These are phyloP conservation scores for Hansenula lynferdii DNA, from an alignment of 1,139 yeast species.

Conservation along the genomic window DNA sequence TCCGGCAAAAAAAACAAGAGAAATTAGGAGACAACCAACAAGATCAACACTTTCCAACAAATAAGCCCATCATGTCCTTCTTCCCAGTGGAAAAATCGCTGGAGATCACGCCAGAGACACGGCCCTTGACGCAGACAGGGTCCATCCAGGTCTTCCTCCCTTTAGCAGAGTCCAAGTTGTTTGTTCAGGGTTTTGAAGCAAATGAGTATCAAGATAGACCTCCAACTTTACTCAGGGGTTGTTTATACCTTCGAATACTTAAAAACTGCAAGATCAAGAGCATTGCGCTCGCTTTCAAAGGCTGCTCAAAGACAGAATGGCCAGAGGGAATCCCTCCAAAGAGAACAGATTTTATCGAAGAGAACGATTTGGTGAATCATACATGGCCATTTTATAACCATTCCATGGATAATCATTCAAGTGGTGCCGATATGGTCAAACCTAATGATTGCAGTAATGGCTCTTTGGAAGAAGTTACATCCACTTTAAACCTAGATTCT, in stretches of 20 bases:
- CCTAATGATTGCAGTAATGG: slow-evolving; percentile 1
- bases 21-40: background rate
- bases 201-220: slow-evolving; percentile 64
- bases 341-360: slow-evolving; percentile 58
- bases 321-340: slow-evolving; percentile 98
- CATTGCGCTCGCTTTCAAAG: slow-evolving; percentile 64
- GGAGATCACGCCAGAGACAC: slow-evolving; percentile 25
- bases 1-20: too few species aligned
- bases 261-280: slow-evolving; percentile 75
- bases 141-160: slow-evolving; percentile 30
- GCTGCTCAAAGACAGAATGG: slow-evolving; percentile 86
- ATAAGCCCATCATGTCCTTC: slow-evolving; percentile 33
- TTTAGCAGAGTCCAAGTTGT: slow-evolving; percentile 74
- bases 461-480: slow-evolving; percentile 4
- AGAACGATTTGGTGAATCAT: slow-evolving; percentile 65
- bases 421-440: slow-evolving; percentile 24
- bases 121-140: slow-evolving; percentile 30
- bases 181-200: slow-evolving; percentile 74
- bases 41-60: too few species aligned
- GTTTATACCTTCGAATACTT: slow-evolving; percentile 62
- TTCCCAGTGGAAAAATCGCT: slow-evolving; percentile 32
- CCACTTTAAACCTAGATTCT: slow-evolving; percentile 15
- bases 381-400: slow-evolving; percentile 86
- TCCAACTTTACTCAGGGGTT: slow-evolving; percentile 82
- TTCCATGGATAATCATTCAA: slow-evolving; percentile 6